A percentile compares a stretch with the other conserved stretches of the same genome.
phyloP scores from a whole-genome alignment of 78 protist species.

The Planoprotostelium fungivorum region DNA sequence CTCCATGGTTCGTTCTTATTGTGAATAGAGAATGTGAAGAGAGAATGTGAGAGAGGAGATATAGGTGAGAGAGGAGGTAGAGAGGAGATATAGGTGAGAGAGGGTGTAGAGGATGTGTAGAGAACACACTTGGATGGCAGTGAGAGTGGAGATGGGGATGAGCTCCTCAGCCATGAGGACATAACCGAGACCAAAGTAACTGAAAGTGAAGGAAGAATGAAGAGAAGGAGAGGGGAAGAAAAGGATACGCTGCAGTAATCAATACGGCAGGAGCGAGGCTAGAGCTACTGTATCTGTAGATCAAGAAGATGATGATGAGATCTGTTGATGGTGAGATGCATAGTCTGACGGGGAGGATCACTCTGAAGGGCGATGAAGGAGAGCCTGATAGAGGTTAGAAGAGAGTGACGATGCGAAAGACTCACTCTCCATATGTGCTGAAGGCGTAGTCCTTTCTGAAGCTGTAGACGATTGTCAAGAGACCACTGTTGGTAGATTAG shows the following conservation, averaged over 20 bases:
- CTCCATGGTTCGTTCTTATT: too few relatives aligned
- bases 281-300: not conserved
- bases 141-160: not conserved
- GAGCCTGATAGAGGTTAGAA: not conserved
- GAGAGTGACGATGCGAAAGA: not conserved
- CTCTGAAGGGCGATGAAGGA: not conserved
- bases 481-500: not conserved
- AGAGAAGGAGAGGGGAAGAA: not conserved
- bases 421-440: not conserved
- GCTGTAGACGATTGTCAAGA: not conserved
- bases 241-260: not conserved
- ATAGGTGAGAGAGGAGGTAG: not conserved
- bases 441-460: conserved; percentile 5
- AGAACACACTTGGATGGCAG: not conserved
- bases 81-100: not conserved
- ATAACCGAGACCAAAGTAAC: not conserved
- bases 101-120: not conserved
- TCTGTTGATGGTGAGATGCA: not conserved
- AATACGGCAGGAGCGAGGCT: not conserved
- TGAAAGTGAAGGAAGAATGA: not conserved
- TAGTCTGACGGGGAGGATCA: not conserved
- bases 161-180: not conserved
- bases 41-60: too few relatives aligned
- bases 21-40: too few relatives aligned
- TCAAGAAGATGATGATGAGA: not conserved